Base-by-base conservation (phyloP, 371 early-diverging fungal species). In the Gilbertella persicaria region DNA sequence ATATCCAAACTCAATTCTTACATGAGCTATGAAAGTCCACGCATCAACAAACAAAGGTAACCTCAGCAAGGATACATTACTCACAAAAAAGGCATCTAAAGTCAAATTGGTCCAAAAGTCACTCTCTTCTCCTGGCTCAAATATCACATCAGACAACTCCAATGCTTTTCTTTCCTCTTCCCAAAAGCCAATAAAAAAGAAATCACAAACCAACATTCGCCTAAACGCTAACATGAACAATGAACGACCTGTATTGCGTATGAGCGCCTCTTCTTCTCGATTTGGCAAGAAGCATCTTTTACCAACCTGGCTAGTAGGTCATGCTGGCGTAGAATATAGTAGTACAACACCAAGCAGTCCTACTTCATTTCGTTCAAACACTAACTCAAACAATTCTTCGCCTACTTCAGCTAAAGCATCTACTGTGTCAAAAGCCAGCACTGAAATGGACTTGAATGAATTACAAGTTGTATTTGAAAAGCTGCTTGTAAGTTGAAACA, bases 241-340 rank as follows among this genome's bases (percentile, higher is more conserved):
- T 38, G 56, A 64, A 12, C 53, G 58, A 26, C 53, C 70, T 2
- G n/a, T 21, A n/a, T 14, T 65, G 46, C 62, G 64, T 19, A 60
- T 54, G 53, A 64, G 64, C 45, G 45, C 64, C n/a, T 2, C 33
- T 9, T 68, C 75, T 16, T 55, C 71, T n/a, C 57, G 68, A 35
- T 74, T 74, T 53, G 66, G 71, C n/a, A 74, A 74, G 38, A 66
- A 53, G 14, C 3, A 33, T 33, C 38, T 68, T 5, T 46, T 74
- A 24, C 75, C 71, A 16, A 53, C 66, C 23, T 74, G 75, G 75
- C 56, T 74, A n/a, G 71, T 68, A 39, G 61, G 72, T 14, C 55
- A 55, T 42, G 20, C 54, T n/a, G 50, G 36, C 1, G 47, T 40
- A 13, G 55, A 55, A 39, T 36, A 36, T 23, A 19, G 29, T 41